Evolutionary conservation across 768 basidiomycete genomes (phyloP), one percentile per base, ranked within the genome.

Genomic region (Xerocomellus dryophilus): DNA sequence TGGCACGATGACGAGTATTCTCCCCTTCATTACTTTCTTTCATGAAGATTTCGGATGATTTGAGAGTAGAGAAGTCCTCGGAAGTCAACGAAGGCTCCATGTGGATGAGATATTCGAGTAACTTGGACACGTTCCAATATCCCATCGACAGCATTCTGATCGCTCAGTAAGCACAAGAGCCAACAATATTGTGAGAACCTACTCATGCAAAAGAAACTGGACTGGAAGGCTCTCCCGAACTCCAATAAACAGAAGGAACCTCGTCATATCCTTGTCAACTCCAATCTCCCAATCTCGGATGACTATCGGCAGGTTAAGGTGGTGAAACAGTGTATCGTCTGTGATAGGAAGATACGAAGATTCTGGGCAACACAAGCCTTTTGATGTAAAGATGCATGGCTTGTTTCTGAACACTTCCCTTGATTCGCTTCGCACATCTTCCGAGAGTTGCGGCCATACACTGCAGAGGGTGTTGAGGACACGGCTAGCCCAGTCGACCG

Each of bases 291-390:
- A 5, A 7, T 7, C 4, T 7, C 5, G 5, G 18, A 10, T 14
- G 5, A 51, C 35, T 10, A 38, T 31, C 18, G 50, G 35, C 14
- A 51, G 18, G 8, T 51, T 25, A 21, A 51, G 25, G 14, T 31
- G 11, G 15, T 9, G 23, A 7, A 51, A 39, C 6, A 50, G 8
- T 2, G 25, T 1, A 21, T 94, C 76, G 60, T 89, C 81, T 29
- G 86, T 90, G 57, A 81, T 88, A 9, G 85, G 73, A 65, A 96
- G 91, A 72, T 94, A 96, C 10, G 86, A 73, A 52, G 90, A 80
- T 7, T 70, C 68, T 0, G 94, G 90, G 39, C 67, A 63, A 60
- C 80, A 84, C 74, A 93, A 78, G 7, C 94, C 94, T 12, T 36
- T 31, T 21, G 57, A 70, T 18, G 75, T 76, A 51, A 73, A 84